Conservation (phyloP, 2,329 filamentous ascomycete genomes). For the Pseudocercospora eumusae region DNA sequence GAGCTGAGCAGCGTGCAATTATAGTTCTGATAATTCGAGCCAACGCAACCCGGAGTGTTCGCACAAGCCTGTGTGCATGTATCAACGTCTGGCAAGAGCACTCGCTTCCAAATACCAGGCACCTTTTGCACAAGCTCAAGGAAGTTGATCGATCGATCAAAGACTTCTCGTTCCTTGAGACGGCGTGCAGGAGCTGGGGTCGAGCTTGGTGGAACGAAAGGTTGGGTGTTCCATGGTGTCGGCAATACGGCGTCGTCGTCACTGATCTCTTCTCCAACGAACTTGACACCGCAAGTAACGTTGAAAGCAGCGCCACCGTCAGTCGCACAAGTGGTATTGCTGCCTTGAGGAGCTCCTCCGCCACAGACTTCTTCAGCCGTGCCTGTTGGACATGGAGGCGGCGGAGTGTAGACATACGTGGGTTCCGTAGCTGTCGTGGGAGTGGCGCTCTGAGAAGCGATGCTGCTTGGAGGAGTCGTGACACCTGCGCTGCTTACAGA, state of each 20-base stretch:
- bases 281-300: slow-evolving; percentile 14
- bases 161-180: not conserved
- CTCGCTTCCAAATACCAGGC: slow-evolving; percentile 10
- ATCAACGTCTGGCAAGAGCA: slow-evolving; percentile 11
- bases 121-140: slow-evolving; percentile 1
- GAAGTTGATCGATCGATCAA: slow-evolving; percentile 6
- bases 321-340: slow-evolving; percentile 12
- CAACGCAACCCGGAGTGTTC: slow-evolving; percentile 12
- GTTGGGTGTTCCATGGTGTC: slow-evolving; percentile 12
- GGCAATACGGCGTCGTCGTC: slow-evolving; percentile 11
- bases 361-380: slow-evolving; percentile 11
- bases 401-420: slow-evolving; percentile 9
- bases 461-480: not conserved
- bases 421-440: not conserved
- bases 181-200: not conserved
- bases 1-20: slow-evolving; percentile 18
- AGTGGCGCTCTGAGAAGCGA: not conserved
- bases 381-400: slow-evolving; percentile 15
- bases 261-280: slow-evolving; percentile 12
- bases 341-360: not conserved
- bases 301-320: slow-evolving; percentile 7
- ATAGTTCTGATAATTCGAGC: slow-evolving; percentile 14
- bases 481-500: not conserved
- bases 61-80: slow-evolving; percentile 14
- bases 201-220: slow-evolving; percentile 11